Percentiles rank a stretch among this genome's conserved stretches.
phyloP scores from a whole-genome alignment of 148 eudicot genomes.

The Camellia lanceoleosa region DNA sequence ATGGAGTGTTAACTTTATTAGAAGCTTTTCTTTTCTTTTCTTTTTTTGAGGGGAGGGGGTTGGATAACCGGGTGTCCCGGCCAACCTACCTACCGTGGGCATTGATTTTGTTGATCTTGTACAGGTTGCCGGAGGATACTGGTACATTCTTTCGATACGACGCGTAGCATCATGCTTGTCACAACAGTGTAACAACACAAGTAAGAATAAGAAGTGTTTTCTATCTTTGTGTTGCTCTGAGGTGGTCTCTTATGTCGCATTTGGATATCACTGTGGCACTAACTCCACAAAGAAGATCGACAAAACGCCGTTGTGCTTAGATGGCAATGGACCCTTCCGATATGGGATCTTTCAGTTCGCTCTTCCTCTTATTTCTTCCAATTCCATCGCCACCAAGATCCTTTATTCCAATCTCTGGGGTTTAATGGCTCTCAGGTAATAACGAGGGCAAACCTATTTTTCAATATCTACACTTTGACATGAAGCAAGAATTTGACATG shows the following conservation, averaged over 20 bases:
- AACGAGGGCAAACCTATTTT: too few species aligned
- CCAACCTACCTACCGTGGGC: not conserved
- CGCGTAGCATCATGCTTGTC: conserved; percentile 63
- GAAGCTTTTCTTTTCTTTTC: too few species aligned
- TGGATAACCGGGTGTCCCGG: too few species aligned
- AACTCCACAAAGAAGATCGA: conserved; percentile 29
- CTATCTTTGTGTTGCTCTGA: conserved; percentile 58
- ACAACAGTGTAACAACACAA: conserved; percentile 44
- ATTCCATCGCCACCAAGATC: conserved; percentile 62
- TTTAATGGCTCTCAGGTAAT: conserved; percentile 70
- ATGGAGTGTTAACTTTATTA: too few species aligned
- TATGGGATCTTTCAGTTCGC: conserved; percentile 72
- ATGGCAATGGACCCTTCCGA: conserved; percentile 47
- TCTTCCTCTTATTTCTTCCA: conserved; percentile 71
- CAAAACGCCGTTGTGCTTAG: conserved; percentile 49
- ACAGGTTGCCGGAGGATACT: conserved; percentile 87
- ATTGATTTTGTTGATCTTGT: not conserved
- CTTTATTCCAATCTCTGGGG: conserved; percentile 94
- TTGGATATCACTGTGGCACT: conserved; percentile 35
- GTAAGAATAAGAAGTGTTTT: conserved; percentile 29
- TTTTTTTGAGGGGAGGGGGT: too few species aligned
- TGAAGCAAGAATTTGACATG: too few species aligned
- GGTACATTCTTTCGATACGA: conserved; percentile 89
- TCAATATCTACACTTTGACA: too few species aligned
- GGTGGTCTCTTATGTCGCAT: conserved; percentile 45